Evolutionary conservation across 2,329 filamentous ascomycete genomes (phyloP), one percentile per base, ranked within the genome.

Genomic region (Truncatella angustata): DNA sequence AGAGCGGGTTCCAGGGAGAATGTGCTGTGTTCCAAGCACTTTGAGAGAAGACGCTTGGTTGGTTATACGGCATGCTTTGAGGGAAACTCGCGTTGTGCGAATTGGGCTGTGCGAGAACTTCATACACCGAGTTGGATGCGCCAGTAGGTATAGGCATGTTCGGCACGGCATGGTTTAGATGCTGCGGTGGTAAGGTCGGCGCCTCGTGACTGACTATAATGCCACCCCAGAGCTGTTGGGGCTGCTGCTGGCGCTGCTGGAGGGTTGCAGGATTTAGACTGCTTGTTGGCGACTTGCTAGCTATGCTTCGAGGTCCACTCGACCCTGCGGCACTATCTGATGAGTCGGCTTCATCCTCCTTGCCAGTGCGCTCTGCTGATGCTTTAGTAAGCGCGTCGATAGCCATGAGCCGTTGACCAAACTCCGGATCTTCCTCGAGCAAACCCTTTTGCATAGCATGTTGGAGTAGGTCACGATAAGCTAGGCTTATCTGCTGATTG

Each of bases 401-500:
- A 30, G 73, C 80, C 60, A 84, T 78, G 11, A 91, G 72, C 47
- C 83, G 78, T 24, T 74, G 72, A 3, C 77, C 79, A 35, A 88
- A 75, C 14, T 79, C 76, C 0, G 86, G 80, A 6, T 80, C 74
- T 30, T 75, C 66, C 30, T 82, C 74, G 6, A 86, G 68, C 18
- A 88, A 63, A n/a, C 84, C 82, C 51, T 80, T 77, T 28, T 73
- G 68, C 20, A 84, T 63, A 2, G 82, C 79, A 35, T 79, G 80
- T 56, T 89, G 81, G 56, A 88, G 83, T 21, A 93, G 79, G 28
- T 74, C 76, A 58, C 84, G 73, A 60, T 95, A 91, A 0, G 84
- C 80, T 48, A 78, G 83, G 69, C 82, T 86, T 85, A 95, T 90
- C 60, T 87, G 81, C 51, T 88, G 80, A 54, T 92, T 87, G 20